These are phyloP conservation scores for Beauveria scarabaeidicola DNA, from an alignment of 2,329 filamentous ascomycete genomes.

Conservation along the genomic window DNA sequence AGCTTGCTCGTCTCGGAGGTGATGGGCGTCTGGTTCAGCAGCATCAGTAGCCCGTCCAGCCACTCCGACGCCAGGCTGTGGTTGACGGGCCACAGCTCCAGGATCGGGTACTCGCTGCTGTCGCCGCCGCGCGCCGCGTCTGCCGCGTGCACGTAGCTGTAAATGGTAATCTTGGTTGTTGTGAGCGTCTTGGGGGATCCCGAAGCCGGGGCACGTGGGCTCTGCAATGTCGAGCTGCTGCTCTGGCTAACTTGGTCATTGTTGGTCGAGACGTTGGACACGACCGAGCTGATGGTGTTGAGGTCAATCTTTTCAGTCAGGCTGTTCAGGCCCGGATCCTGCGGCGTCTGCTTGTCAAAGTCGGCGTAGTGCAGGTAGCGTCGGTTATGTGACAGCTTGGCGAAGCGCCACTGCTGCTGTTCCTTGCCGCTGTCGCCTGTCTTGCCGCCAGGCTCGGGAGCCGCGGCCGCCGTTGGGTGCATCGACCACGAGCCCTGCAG, in stretches of 20 bases:
- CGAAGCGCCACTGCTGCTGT: constrained; percentile 61
- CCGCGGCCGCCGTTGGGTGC: constrained; percentile 32
- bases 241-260: constrained; percentile 35
- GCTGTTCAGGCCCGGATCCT: constrained; percentile 63
- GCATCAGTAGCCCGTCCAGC: constrained; percentile 91
- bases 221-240: constrained; percentile 35
- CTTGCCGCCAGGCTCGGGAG: constrained; percentile 26
- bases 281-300: constrained; percentile 79
- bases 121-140: constrained; percentile 28
- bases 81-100: constrained; percentile 74
- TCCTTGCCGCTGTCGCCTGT: constrained; percentile 25
- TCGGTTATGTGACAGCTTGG: constrained; percentile 82
- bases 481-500: constrained; percentile 85
- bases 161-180: constrained; percentile 85
- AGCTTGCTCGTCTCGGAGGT: constrained; percentile 94
- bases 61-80: constrained; percentile 87
- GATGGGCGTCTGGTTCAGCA: constrained; percentile 90
- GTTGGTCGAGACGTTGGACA: constrained; percentile 71
- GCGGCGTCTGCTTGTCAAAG: constrained; percentile 57
- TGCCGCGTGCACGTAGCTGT: constrained; percentile 52
- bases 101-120: constrained; percentile 59
- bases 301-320: constrained; percentile 80
- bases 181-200: constrained; percentile 27
- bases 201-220: constrained; percentile 9
- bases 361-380: constrained; percentile 85